phyloP scores from a whole-genome alignment of 2,329 filamentous ascomycete genomes.

The Pseudohalonectria lignicola region DNA sequence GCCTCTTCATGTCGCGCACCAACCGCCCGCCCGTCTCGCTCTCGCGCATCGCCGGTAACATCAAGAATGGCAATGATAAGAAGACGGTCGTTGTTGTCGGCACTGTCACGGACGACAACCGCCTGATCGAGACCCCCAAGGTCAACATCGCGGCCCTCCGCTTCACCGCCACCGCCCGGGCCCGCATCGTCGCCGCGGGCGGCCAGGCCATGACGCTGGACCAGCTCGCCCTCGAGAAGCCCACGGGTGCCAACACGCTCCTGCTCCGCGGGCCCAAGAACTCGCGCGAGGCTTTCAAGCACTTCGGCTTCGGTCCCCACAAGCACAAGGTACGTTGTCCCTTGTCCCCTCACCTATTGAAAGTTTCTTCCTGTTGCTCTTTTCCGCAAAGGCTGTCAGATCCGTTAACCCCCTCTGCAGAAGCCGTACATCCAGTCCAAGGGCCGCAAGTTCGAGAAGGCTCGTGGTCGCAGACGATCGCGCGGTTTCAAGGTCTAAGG shows the following conservation, averaged over 20 bases:
- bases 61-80: constrained; percentile 51
- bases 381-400: rapidly evolving
- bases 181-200: constrained; percentile 84
- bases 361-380: too few relatives aligned
- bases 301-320: constrained; percentile 98
- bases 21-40: constrained; percentile 94
- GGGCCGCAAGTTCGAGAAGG: constrained; percentile 99
- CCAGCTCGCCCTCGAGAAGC: constrained; percentile 89
- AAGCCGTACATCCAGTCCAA: constrained; percentile 97
- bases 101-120: constrained; percentile 97
- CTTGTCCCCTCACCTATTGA: constrained; percentile 2
- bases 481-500: constrained; percentile 99
- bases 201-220: constrained; percentile 94
- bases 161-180: constrained; percentile 93
- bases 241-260: constrained; percentile 93
- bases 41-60: constrained; percentile 72
- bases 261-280: constrained; percentile 98
- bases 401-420: constrained; percentile 37
- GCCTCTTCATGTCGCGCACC: constrained; percentile 97
- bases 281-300: constrained; percentile 93
- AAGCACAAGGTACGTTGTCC: constrained; percentile 72
- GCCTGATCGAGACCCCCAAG: constrained; percentile 83
- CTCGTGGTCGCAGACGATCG: constrained; percentile 96
- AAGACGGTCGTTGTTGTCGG: constrained; percentile 92
- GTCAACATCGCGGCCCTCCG: constrained; percentile 86